Base-by-base conservation (phyloP, 2,329 filamentous ascomycete genomes). In the Dendrostoma leiphaemia region DNA sequence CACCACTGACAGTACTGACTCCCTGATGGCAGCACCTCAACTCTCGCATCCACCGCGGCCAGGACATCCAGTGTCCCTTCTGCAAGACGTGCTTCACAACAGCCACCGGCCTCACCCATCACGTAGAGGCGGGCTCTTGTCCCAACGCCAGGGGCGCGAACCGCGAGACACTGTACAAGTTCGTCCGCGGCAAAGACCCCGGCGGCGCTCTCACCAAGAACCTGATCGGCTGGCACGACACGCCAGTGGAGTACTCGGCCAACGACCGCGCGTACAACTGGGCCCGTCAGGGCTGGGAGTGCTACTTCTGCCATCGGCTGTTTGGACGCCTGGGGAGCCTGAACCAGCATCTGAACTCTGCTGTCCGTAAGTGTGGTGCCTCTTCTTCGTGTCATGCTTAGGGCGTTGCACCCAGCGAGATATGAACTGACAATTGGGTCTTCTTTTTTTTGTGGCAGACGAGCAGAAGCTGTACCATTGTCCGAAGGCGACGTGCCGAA, bases 41-140 rank as follows among this genome's bases (percentile, higher is more conserved):
- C 24, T 85, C 81, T 0, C 68, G 68, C 5, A 61, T 65, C 43
- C 83, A 88, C 61, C 69, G 70, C 1, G 75, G 76, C 51, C 54
- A 45, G 0, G 64, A 64, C 2, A 64, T 84, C 7, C 1, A 38
- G 0, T 88, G 84, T 48, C 83, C 79, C 0, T 86, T 82, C 61
- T 88, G 84, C 67, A 63, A 69, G 32, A 55, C 44, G 2, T 26
- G 8, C 3, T 81, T 73, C 57, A 67, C 74, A 9, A 76, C 77
- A 0, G 80, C 82, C 2, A 80, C 77, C 1, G 83, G 81, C 4
- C 59, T 86, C 4, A 63, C 70, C 0, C 72, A 83, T 62, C 81
- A 88, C 58, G 65, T 87, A 1, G 84, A 88, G 59, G 67, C 61
- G 1, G 77, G 78, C n/a, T 65, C 71, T 0, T 88, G 84, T 48